These are phyloP conservation scores for Musa balbisiana DNA, from an alignment of 202 grass and related monocot species.

Conservation along the genomic window DNA sequence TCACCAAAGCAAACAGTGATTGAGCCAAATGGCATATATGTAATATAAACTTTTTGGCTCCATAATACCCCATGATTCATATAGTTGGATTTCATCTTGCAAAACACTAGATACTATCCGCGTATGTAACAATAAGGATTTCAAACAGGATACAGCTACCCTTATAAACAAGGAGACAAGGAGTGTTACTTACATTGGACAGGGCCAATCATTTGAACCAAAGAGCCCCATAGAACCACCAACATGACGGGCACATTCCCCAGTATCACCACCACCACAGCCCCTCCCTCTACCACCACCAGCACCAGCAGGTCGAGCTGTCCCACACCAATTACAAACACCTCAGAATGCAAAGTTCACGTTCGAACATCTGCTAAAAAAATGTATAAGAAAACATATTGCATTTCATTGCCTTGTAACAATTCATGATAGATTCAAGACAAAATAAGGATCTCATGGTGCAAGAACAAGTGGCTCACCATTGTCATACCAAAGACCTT, in stretches of 20 bases:
- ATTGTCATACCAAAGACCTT: constrained; percentile 80
- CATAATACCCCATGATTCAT: too few species aligned
- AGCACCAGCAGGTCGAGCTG: constrained; percentile 71
- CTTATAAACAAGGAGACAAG: not conserved
- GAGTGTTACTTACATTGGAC: constrained; percentile 65
- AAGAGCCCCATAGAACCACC: constrained; percentile 80
- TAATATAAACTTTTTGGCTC: too few species aligned
- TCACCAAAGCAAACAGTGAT: too few species aligned
- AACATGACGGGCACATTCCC: constrained; percentile 31
- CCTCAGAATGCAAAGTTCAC: constrained; percentile 94
- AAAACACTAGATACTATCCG: not conserved
- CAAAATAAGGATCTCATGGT: constrained; percentile 13
- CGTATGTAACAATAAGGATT: not conserved
- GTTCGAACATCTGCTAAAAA: constrained; percentile 60
- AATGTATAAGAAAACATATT: not conserved
- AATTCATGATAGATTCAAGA: not conserved
- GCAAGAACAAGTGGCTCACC: constrained; percentile 56
- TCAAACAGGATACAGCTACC: not conserved
- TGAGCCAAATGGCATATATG: too few species aligned
- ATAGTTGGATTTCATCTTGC: too few species aligned
- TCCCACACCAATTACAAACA: constrained; percentile 81
- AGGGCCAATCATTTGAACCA: constrained; percentile 97
- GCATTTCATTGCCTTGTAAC: too few species aligned
- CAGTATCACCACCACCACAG: constrained; percentile 32
- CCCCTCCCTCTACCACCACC: constrained; percentile 55